Percentiles rank a stretch among this genome's conserved stretches.
phyloP scores from a whole-genome alignment of 331 rosid genomes.

The Cucumis variabilis region DNA sequence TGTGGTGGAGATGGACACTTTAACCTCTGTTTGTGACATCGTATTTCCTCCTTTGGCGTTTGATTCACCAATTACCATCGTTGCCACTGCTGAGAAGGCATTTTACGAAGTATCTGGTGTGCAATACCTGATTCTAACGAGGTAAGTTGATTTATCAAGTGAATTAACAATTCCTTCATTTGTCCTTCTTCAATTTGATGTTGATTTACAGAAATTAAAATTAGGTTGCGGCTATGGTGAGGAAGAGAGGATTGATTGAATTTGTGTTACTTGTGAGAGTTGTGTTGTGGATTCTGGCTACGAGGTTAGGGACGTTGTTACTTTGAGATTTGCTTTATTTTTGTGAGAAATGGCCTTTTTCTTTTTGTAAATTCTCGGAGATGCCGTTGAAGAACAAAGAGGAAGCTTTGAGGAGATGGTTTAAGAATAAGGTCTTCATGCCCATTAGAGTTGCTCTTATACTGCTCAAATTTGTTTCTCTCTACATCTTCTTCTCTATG shows the following conservation, averaged over 20 bases:
- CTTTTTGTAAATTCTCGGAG: conserved; percentile 56
- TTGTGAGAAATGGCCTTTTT: conserved; percentile 65
- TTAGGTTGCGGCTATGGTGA: conserved; percentile 54
- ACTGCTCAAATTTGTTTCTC: conserved; percentile 54
- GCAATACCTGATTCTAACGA: conserved; percentile 54
- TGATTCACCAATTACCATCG: neutral
- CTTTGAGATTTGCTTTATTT: conserved; percentile 69
- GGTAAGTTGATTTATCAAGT: conserved; percentile 37
- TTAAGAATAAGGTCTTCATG: conserved; percentile 52
- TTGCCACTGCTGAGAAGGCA: conserved; percentile 28
- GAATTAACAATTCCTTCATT: too few species aligned
- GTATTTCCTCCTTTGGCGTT: conserved; percentile 64
- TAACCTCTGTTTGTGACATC: conserved; percentile 66
- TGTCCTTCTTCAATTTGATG: neutral
- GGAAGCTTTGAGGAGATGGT: conserved; percentile 67
- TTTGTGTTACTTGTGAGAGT: conserved; percentile 51
- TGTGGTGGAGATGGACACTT: conserved; percentile 62
- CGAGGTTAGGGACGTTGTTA: conserved; percentile 69
- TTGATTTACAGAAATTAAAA: neutral
- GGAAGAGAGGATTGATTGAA: conserved; percentile 58
- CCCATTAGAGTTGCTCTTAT: conserved; percentile 66
- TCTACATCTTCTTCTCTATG: conserved; percentile 65
- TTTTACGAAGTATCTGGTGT: conserved; percentile 65
- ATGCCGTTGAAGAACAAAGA: conserved; percentile 67
- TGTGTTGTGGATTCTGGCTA: conserved; percentile 60